Conservation (phyloP, 257 asterid genomes). For the Scutellaria minor region DNA sequence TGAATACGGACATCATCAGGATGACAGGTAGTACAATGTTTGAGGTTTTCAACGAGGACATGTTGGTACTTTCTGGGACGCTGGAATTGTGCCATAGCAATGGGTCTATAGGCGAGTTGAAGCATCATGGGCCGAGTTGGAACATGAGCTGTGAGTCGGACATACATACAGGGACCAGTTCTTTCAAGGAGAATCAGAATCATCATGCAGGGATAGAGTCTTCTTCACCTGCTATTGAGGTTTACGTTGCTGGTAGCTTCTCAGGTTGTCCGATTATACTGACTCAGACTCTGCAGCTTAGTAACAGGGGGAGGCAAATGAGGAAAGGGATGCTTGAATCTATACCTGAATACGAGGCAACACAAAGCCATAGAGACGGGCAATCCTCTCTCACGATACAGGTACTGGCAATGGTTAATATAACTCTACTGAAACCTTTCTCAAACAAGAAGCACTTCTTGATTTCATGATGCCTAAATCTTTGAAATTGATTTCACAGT, state of each 20-base stretch:
- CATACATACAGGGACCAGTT: constrained; percentile 33
- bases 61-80: constrained; percentile 56
- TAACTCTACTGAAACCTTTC: neutral
- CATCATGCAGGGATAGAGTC: constrained; percentile 34
- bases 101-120: constrained; percentile 37
- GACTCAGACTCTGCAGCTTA: constrained; percentile 57
- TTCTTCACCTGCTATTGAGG: constrained; percentile 55
- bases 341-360: constrained; percentile 64
- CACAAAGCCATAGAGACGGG: constrained; percentile 39
- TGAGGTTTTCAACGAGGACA: constrained; percentile 57
- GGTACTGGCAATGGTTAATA: constrained; percentile 39
- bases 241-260: constrained; percentile 73
- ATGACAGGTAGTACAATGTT: constrained; percentile 64
- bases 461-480: neutral
- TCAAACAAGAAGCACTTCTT: neutral
- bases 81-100: constrained; percentile 46
- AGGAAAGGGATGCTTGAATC: constrained; percentile 66
- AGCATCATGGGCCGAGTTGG: constrained; percentile 54
- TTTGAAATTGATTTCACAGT: constrained; percentile 40
- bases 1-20: constrained; percentile 65
- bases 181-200: constrained; percentile 49
- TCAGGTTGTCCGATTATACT: constrained; percentile 62
- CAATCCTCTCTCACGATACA: constrained; percentile 43
- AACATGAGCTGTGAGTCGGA: constrained; percentile 58
- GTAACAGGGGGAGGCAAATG: constrained; percentile 56